These are phyloP conservation scores for Linderina pennispora DNA, from an alignment of 192 early-diverging fungal species.

Conservation along the genomic window DNA sequence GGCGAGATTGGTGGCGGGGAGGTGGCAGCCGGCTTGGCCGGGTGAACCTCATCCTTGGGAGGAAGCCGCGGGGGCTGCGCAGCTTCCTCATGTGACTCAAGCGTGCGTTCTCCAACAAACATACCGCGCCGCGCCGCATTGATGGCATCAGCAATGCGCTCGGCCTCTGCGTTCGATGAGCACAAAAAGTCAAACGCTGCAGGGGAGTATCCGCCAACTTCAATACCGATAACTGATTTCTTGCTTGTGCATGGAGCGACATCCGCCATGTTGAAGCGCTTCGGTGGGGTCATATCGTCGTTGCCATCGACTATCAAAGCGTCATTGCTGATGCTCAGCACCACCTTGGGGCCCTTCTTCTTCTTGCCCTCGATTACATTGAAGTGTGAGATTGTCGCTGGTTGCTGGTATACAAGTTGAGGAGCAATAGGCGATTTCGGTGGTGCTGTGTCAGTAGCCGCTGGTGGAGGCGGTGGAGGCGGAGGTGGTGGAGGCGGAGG, in stretches of 20 bases:
- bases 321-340: conserved; percentile 56
- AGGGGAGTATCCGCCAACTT: conserved; percentile 50
- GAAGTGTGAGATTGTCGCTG: conserved; percentile 33
- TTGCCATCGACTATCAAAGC: conserved; percentile 58
- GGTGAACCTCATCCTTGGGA: conserved; percentile 11
- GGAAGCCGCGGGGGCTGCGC: conserved; percentile 17
- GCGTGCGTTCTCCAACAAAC: conserved; percentile 35
- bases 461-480: background rate
- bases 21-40: background rate
- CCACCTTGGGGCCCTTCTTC: conserved; percentile 72
- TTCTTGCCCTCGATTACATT: conserved; percentile 55
- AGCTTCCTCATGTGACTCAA: conserved; percentile 3
- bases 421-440: background rate
- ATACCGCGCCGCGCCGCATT: conserved; percentile 52
- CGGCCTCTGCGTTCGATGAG: conserved; percentile 57
- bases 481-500: background rate
- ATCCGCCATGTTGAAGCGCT: conserved; percentile 45
- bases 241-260: conserved; percentile 57
- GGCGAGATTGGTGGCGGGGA: conserved; percentile 1
- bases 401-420: background rate
- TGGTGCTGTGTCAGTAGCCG: background rate
- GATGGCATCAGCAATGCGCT: conserved; percentile 58
- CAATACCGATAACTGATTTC: conserved; percentile 56
- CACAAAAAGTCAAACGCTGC: conserved; percentile 60
- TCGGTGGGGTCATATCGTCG: conserved; percentile 41